A percentile compares a stretch with the other conserved stretches of the same genome.
These are phyloP conservation scores for Diaporthe batatas DNA, from an alignment of 2,329 filamentous ascomycete species.

Conservation along the genomic window DNA sequence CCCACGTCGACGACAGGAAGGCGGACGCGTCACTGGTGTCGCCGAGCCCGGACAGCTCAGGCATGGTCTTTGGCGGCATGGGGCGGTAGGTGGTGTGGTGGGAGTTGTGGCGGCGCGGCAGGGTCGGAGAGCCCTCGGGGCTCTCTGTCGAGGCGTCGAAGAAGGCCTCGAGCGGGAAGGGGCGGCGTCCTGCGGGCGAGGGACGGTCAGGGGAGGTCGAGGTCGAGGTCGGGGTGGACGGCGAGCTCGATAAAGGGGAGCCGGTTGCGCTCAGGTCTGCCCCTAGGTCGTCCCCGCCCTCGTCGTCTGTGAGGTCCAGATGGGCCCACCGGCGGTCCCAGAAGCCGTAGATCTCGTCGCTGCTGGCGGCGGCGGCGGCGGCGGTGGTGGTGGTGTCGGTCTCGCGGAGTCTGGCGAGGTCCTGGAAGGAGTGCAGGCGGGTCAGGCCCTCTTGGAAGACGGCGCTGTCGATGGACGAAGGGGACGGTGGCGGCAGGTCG, in stretches of 20 bases:
- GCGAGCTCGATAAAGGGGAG: slow-evolving; percentile 21
- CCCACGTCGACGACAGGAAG: slow-evolving; percentile 29
- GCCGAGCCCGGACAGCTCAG: slow-evolving; percentile 27
- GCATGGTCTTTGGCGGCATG: slow-evolving; percentile 26
- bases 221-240: slow-evolving; percentile 1
- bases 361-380: no score
- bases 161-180: slow-evolving; percentile 7
- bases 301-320: slow-evolving; percentile 13
- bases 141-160: slow-evolving; percentile 33
- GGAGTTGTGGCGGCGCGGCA: slow-evolving; percentile 2
- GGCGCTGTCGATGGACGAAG: slow-evolving; percentile 20
- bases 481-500: slow-evolving; percentile 37
- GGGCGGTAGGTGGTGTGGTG: slow-evolving; percentile 6
- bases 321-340: slow-evolving; percentile 32
- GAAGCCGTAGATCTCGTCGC: slow-evolving; percentile 5
- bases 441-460: slow-evolving; percentile 26
- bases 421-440: slow-evolving; percentile 33
- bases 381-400: neutral
- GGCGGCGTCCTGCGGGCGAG: neutral
- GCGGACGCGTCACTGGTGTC: slow-evolving; percentile 1
- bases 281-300: slow-evolving; percentile 30
- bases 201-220: slow-evolving; percentile 5
- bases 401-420: slow-evolving; percentile 31
- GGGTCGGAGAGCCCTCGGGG: slow-evolving; percentile 33
- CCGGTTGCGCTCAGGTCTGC: slow-evolving; percentile 12